Conservation (phyloP, 73 alveolate genomes). For the Durusdinium trenchii region DNA sequence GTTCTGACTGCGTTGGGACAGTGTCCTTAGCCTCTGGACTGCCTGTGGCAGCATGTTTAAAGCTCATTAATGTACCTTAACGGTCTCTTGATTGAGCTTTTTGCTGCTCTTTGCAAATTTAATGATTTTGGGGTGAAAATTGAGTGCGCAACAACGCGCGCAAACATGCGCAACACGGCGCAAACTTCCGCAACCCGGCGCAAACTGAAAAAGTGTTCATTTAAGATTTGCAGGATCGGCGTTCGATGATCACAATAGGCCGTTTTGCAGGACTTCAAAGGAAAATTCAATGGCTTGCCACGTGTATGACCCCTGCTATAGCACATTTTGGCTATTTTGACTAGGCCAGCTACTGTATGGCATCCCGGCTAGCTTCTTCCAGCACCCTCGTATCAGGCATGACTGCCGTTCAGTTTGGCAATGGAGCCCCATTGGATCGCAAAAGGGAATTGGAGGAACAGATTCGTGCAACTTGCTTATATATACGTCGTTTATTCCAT, state of each 20-base stretch:
- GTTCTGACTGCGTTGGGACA: not conserved
- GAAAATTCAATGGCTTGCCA: too few species aligned
- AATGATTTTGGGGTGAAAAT: not conserved
- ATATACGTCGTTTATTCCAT: not conserved
- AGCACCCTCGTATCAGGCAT: not conserved
- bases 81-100: not conserved
- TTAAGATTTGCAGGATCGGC: not conserved
- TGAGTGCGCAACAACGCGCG: conserved; percentile 41
- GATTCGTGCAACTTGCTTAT: not conserved
- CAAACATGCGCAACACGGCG: conserved; percentile 57
- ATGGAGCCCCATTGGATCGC: not conserved
- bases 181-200: conserved; percentile 28
- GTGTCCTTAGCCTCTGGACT: not conserved
- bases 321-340: too few species aligned
- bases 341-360: too few species aligned
- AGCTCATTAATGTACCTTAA: not conserved
- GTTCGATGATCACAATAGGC: too few species aligned
- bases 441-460: not conserved
- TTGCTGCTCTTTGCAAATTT: not conserved
- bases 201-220: conserved; percentile 20
- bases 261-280: too few species aligned
- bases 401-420: not conserved
- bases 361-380: not conserved
- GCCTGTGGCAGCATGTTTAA: not conserved
- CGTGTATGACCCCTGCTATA: too few species aligned